phyloP scores from a whole-genome alignment of 225 moss, liverwort and hornwort genomes.

The Pleurozium schreberi region DNA sequence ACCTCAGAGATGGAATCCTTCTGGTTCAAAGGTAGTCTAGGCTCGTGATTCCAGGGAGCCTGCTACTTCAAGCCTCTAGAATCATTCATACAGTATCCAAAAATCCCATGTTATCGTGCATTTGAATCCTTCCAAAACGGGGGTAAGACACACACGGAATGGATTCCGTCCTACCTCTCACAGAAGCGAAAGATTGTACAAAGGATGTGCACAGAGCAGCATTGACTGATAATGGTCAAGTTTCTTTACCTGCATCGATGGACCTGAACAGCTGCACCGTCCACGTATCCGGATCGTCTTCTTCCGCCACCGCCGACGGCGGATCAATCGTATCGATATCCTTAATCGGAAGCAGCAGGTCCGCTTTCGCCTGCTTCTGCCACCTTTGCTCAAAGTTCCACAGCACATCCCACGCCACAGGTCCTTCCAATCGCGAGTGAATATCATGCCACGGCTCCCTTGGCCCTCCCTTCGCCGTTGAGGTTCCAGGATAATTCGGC shows the following conservation, averaged over 20 bases:
- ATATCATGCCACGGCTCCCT: constrained; percentile 96
- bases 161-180: neutral
- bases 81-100: neutral
- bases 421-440: constrained; percentile 54
- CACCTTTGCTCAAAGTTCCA: constrained; percentile 85
- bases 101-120: neutral
- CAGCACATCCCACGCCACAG: constrained; percentile 72
- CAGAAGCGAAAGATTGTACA: no score
- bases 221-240: neutral
- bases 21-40: neutral
- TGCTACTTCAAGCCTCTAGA: neutral
- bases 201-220: neutral
- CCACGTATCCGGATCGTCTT: constrained; percentile 67
- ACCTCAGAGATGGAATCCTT: neutral
- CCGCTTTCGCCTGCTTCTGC: constrained; percentile 34
- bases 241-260: constrained; percentile 53
- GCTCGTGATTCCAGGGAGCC: neutral
- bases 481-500: constrained; percentile 37
- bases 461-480: constrained; percentile 46
- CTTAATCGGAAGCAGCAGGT: constrained; percentile 13
- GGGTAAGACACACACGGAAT: no score
- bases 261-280: constrained; percentile 80
- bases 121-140: neutral
- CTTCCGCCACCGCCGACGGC: constrained; percentile 39
- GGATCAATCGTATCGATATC: constrained; percentile 29